These are phyloP conservation scores for Rhodotorula paludigena DNA, from an alignment of 768 basidiomycete genomes.

Conservation along the genomic window DNA sequence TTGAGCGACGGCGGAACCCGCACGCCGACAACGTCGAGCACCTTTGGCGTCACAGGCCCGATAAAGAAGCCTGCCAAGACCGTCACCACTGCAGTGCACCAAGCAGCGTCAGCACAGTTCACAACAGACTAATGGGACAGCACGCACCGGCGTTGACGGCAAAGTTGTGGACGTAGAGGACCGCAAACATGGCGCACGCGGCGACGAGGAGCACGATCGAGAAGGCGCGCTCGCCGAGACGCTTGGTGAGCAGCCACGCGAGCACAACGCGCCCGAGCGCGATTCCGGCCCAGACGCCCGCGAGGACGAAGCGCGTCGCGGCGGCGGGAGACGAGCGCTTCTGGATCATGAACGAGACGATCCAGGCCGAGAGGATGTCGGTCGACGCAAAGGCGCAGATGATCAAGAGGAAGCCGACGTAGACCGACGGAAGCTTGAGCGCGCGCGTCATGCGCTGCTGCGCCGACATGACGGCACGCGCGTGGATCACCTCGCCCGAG, in stretches of 20 bases:
- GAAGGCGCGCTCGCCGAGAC: conserved; percentile 27
- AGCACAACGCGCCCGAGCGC: conserved; percentile 25
- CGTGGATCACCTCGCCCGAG: conserved; percentile 26
- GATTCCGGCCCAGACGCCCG: conserved; percentile 25
- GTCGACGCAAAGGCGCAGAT: conserved; percentile 27
- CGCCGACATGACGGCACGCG: conserved; percentile 17
- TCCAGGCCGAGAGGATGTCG: conserved; percentile 29
- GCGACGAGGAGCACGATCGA: conserved; percentile 8
- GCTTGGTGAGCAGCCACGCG: conserved; percentile 4
- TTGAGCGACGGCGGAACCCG: conserved; percentile 34
- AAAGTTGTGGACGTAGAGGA: conserved; percentile 21
- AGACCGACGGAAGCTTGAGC: conserved; percentile 19
- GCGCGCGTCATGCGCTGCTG: conserved; percentile 24
- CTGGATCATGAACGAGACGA: conserved; percentile 27
- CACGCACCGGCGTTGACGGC: conserved; percentile 15
- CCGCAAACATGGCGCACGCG: conserved; percentile 10
- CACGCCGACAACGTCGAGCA: conserved; percentile 13
- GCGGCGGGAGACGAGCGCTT: conserved; percentile 11
- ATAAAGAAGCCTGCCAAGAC: conserved; percentile 29
- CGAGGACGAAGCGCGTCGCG: conserved; percentile 23
- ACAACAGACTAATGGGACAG: not conserved
- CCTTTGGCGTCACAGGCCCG: conserved; percentile 32
- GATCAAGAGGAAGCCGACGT: conserved; percentile 27
- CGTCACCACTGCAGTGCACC: conserved; percentile 1
- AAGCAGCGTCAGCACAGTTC: not conserved